Evolutionary conservation across 192 early-diverging fungal genomes (phyloP).

Genomic region (Funneliformis mosseae): DNA sequence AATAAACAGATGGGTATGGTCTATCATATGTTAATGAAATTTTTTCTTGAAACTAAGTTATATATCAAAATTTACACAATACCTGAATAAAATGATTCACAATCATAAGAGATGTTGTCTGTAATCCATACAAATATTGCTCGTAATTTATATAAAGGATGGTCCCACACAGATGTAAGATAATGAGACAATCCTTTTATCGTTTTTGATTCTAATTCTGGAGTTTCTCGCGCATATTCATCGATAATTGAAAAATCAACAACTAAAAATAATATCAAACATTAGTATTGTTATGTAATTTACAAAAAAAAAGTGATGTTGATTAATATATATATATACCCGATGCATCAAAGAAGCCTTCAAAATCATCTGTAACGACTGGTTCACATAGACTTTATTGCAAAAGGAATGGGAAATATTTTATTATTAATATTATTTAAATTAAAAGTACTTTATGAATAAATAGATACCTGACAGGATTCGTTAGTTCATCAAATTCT

Average conservation of each 20-base stretch:
- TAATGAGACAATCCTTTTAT: slow-evolving; percentile 44
- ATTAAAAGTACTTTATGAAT: background rate
- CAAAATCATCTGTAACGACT: background rate
- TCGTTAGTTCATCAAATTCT: background rate
- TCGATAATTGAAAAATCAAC: slow-evolving; percentile 46
- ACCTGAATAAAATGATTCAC: slow-evolving; percentile 23
- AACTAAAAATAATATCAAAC: background rate
- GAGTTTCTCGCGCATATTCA: slow-evolving; percentile 45
- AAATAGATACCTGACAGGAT: background rate
- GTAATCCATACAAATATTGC: slow-evolving; percentile 60
- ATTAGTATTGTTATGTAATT: background rate
- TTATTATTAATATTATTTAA: background rate
- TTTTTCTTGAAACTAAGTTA: background rate
- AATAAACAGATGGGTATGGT: background rate
- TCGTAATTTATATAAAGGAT: slow-evolving; percentile 49
- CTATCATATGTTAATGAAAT: background rate
- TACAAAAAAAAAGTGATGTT: background rate
- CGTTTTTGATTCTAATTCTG: slow-evolving; percentile 34
- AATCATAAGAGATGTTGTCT: slow-evolving; percentile 59
- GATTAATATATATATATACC: background rate
- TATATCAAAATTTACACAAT: background rate
- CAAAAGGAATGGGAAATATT: background rate
- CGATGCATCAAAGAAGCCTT: background rate
- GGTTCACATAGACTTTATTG: background rate
- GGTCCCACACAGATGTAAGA: slow-evolving; percentile 47